Percentiles rank a stretch among this genome's conserved stretches.
Conservation (phyloP, 352 stramenopile genomes). For the Thalassiosira livingstoniorum region DNA sequence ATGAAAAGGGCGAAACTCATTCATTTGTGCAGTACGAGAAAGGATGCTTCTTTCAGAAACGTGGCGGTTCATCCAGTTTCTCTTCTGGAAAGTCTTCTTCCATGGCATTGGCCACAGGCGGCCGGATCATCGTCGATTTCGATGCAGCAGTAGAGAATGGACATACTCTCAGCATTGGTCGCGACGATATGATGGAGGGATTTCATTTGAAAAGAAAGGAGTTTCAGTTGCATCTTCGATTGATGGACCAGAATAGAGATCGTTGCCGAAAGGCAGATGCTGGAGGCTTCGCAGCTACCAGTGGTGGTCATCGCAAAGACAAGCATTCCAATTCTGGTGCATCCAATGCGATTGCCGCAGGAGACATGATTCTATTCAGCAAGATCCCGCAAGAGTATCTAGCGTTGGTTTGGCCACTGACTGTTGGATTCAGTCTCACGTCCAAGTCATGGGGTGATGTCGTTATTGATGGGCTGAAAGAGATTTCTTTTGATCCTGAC, state of each 20-base stretch:
- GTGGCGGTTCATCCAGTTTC: slow-evolving; percentile 24
- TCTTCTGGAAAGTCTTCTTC: slow-evolving; percentile 35
- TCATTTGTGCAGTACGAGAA: slow-evolving; percentile 71
- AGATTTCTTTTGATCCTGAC: slow-evolving; percentile 67
- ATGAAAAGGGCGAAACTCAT: slow-evolving; percentile 32
- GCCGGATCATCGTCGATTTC: slow-evolving; percentile 73
- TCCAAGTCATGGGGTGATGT: slow-evolving; percentile 74
- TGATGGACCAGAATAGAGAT: slow-evolving; percentile 32
- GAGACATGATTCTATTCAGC: slow-evolving; percentile 52
- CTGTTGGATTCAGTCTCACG: slow-evolving; percentile 74
- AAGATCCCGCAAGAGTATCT: slow-evolving; percentile 66
- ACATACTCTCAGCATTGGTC: slow-evolving; percentile 59
- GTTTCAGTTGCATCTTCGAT: slow-evolving; percentile 61
- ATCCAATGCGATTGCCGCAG: not conserved
- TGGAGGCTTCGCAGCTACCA: not conserved
- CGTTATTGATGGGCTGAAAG: slow-evolving; percentile 69
- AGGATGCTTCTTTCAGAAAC: slow-evolving; percentile 69
- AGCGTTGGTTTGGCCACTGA: slow-evolving; percentile 64
- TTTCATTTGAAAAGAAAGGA: slow-evolving; percentile 73
- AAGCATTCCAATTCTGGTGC: not conserved
- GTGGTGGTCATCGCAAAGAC: not conserved
- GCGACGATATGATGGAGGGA: slow-evolving; percentile 71
- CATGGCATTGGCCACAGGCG: slow-evolving; percentile 52
- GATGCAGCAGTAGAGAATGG: slow-evolving; percentile 65
- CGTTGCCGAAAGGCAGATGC: not conserved